These are phyloP conservation scores for Trichocladium uniseriatum DNA, from an alignment of 495 filamentous ascomycete species.

Conservation along the genomic window DNA sequence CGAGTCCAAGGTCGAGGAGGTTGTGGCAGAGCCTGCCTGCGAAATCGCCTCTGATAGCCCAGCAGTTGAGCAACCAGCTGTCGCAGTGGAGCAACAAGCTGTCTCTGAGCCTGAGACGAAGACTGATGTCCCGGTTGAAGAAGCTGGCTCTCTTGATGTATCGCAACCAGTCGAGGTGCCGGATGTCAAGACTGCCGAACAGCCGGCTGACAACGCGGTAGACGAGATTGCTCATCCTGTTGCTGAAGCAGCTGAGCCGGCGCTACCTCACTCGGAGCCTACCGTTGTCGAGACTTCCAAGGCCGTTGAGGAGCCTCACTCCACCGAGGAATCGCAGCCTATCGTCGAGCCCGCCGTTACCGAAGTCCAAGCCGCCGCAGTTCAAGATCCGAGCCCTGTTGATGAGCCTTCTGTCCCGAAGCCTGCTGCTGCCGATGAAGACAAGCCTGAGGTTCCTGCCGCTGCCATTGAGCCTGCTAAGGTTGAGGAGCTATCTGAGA, in stretches of 20 bases:
- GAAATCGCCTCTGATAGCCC: background rate
- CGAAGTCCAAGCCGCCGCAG: conserved; percentile 7
- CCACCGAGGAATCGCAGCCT: background rate
- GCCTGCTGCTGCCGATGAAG: background rate
- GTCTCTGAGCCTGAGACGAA: background rate
- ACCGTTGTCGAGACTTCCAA: background rate
- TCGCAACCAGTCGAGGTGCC: background rate
- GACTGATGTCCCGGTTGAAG: background rate
- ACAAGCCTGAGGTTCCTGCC: background rate
- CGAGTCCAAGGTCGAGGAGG: background rate
- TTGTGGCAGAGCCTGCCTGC: background rate
- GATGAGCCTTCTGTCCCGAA: conserved; percentile 1
- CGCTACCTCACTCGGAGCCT: background rate
- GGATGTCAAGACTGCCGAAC: background rate
- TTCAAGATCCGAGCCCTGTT: conserved; percentile 1
- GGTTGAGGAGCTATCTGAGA: conserved; percentile 6
- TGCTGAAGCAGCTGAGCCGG: background rate
- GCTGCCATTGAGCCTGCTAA: conserved; percentile 4
- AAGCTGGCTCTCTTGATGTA: background rate
- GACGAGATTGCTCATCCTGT: background rate
- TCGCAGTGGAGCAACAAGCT: background rate
- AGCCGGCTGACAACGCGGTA: background rate
- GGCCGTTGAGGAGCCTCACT: background rate
- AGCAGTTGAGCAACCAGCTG: background rate
- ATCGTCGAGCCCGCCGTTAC: background rate